These are phyloP conservation scores for Blastomyces silverae DNA, from an alignment of 2,329 filamentous ascomycete species.

Conservation along the genomic window DNA sequence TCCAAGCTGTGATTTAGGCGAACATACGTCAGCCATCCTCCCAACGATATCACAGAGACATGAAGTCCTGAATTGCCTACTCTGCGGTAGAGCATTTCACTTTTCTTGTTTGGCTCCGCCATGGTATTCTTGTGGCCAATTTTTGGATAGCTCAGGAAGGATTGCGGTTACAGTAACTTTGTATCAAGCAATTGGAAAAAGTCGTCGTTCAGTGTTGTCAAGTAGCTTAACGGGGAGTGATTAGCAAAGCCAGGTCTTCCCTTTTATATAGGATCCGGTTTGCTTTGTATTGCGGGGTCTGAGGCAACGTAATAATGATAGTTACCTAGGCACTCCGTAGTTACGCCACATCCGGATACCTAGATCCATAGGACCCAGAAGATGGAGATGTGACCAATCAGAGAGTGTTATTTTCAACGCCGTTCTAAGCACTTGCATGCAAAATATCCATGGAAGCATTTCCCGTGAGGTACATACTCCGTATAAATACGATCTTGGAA, in stretches of 20 bases:
- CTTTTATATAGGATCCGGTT: no score
- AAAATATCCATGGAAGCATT: background rate
- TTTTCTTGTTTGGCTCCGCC: slow-evolving; percentile 27
- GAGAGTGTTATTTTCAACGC: no score
- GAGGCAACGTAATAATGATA: no score
- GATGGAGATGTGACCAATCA: no score
- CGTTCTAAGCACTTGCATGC: no score
- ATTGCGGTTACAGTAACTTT: background rate
- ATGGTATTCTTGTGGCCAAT: background rate
- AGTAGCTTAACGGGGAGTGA: background rate
- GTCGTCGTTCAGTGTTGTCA: background rate
- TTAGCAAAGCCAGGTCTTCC: no score
- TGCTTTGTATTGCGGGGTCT: no score
- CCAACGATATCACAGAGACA: slow-evolving; percentile 65
- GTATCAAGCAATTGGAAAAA: background rate
- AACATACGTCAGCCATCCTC: slow-evolving; percentile 35
- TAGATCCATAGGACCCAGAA: no score
- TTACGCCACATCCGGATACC: no score
- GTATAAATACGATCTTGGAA: no score
- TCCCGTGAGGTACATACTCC: no score
- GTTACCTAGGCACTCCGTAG: no score
- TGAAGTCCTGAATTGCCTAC: slow-evolving; percentile 65
- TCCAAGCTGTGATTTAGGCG: background rate
- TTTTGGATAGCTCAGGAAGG: background rate
- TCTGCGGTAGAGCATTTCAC: slow-evolving; percentile 62